Base-by-base conservation (phyloP, 2,329 filamentous ascomycete species). In the Fusarium hainanense region DNA sequence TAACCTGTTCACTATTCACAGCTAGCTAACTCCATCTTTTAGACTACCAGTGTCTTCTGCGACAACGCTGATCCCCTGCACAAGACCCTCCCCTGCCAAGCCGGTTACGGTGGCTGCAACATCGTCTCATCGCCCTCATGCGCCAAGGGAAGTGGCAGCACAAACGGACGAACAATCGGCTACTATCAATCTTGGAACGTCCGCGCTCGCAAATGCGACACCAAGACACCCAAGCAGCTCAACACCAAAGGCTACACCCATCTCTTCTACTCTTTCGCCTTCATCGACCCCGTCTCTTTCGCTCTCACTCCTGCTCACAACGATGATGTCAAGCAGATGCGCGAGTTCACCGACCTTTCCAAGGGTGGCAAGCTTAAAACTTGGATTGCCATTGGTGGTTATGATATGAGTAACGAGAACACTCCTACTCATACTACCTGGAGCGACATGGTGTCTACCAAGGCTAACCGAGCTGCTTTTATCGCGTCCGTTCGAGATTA, bases 361-460 rank as follows among this genome's bases (percentile, higher is more conserved):
- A 51, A 64, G 20, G 41, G 21, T 1, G 14, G 52, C 1, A 47
- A 51, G 1, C 67, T 84, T 0, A 66, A 83, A 62, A 77, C 77
- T 0, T 81, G 76, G 74, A 77, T 85, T 16, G 76, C 80, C 1
- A 63, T 85, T 1, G 82, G 83, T 6, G 83, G 83, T 0, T 84
- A 78, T 74, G 73, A 77, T 4, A 79, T 84, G 54, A 81, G 75
- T 44, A 79, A 85, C 47, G 74, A 74, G 12, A 27, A 47, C 0
- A 59, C 75, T 0, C 14, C 56, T 9, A 77, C 73, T 0, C 71
- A 71, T 2, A 76, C 67, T 0, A 74, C 76, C 0, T 82, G 79
- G 60, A 72, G 52, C 14, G 58, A 77, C n/a, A 73, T 83, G 70
- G 68, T 68, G 9, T 62, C 69, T 1, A 71, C 61, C 1, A 34